Evolutionary conservation across 75 land plant species (phyloP).

Genomic region (Adiantum capillusveneris): DNA sequence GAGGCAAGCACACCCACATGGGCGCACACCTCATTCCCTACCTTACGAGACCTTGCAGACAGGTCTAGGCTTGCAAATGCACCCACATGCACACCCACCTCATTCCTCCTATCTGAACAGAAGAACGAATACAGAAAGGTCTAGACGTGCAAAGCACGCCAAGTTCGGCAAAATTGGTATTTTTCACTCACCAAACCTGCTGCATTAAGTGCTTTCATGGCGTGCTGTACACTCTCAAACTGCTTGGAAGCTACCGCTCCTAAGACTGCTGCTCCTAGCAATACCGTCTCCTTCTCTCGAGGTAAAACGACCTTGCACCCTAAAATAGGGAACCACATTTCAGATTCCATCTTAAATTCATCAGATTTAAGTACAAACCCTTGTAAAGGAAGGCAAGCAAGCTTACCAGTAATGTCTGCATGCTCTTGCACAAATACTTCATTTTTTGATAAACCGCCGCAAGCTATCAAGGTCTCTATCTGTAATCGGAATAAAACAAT

Average conservation of each 20-base stretch:
- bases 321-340: constrained; percentile 7
- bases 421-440: constrained; percentile 75
- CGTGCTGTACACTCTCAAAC: constrained; percentile 51
- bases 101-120: too few species aligned
- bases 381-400: too few species aligned
- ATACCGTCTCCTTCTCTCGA: constrained; percentile 84
- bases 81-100: too few species aligned
- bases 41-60: too few species aligned
- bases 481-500: constrained; percentile 21
- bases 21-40: too few species aligned
- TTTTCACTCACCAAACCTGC: constrained; percentile 83
- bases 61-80: too few species aligned
- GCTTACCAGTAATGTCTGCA: constrained; percentile 72
- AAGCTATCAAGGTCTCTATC: constrained; percentile 88
- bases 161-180: too few species aligned
- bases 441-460: constrained; percentile 94
- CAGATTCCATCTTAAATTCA: too few species aligned
- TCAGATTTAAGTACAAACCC: too few species aligned
- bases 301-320: constrained; percentile 85
- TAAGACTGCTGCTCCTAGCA: constrained; percentile 85
- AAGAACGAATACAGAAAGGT: too few species aligned
- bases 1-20: too few species aligned
- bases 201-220: constrained; percentile 86
- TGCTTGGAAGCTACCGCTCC: constrained; percentile 90
- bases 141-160: too few species aligned